phyloP scores from a whole-genome alignment of 2,329 filamentous ascomycete genomes.

The Cercospora sp. region DNA sequence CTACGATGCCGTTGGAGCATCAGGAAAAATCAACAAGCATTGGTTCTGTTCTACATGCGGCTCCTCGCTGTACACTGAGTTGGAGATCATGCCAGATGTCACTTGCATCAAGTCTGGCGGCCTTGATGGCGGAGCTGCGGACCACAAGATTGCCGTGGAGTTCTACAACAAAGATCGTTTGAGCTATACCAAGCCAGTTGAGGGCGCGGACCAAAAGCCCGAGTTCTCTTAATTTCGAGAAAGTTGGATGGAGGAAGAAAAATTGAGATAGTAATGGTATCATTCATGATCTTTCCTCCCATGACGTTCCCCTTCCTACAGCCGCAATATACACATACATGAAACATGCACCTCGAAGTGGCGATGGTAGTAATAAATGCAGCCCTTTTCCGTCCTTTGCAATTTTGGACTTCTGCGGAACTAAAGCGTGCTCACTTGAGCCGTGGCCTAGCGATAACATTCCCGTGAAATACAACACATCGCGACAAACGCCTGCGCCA shows the following conservation, averaged over 20 bases:
- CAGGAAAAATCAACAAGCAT: constrained; percentile 58
- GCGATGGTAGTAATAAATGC: background rate
- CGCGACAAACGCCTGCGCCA: constrained; percentile 2
- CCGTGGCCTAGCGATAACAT: background rate
- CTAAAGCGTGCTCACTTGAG: background rate
- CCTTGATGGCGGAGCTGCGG: constrained; percentile 52
- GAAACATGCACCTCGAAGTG: background rate
- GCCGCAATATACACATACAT: background rate
- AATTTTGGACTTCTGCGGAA: background rate
- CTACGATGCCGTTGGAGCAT: constrained; percentile 51
- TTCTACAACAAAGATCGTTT: constrained; percentile 56
- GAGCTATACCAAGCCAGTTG: constrained; percentile 44
- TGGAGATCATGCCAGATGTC: constrained; percentile 56
- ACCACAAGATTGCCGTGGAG: constrained; percentile 47
- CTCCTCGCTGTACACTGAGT: constrained; percentile 52
- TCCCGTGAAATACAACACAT: background rate
- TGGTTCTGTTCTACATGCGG: constrained; percentile 58
- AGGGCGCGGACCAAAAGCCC: constrained; percentile 53
- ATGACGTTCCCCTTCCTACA: background rate
- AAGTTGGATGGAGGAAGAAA: background rate
- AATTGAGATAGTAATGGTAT: background rate
- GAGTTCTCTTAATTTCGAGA: constrained; percentile 29
- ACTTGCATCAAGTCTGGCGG: constrained; percentile 54
- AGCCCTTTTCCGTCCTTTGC: background rate
- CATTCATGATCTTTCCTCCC: background rate